Evolutionary conservation across 768 basidiomycete species (phyloP), one percentile per base, ranked within the genome.

Genomic region (Basidioascus undulatus): DNA sequence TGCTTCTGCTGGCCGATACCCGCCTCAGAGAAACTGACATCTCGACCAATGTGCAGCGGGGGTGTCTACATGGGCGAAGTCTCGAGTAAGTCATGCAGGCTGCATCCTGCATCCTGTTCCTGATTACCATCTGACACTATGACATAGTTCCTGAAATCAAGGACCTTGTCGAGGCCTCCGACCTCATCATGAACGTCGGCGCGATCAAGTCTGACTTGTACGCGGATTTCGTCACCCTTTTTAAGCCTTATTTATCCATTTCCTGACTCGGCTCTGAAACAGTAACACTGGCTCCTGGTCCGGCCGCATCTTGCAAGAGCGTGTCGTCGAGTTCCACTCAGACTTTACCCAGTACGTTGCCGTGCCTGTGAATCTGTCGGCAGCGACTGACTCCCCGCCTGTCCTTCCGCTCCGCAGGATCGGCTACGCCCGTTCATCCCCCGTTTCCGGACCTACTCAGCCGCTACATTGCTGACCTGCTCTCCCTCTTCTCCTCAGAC

Each of bases 261-360:
- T 12, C 16, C 24, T 15, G n/a, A 11, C 10, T 37, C n/a, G n/a
- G n/a, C n/a, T n/a, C n/a, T n/a, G n/a, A n/a, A n/a, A n/a, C n/a
- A n/a, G n/a, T n/a, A 87, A 87, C 57, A 80, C 78, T 1, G 83
- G 81, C 25, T 76, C 76, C 56, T 84, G 82, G 57, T 75, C 76
- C 0, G 81, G 78, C 51, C 68, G 67, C 37, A 72, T 76, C 35
- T 70, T 74, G 5, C 62, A 62, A 0, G 55, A 57, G 10, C 64
- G 63, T 31, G 71, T 69, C 12, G 61, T 81, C 46, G 79, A 79
- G 78, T 58, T 82, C 15, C 82, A 84, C 53, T 82, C 80, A 0
- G 68, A 72, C 47, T 64, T 75, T 51, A 73, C 46, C 21, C 52
- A 51, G 31, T 52, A 41, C 33, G 48, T n/a, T n/a, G 33, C 3